Evolutionary conservation across 179 eudicot species (phyloP).

Genomic region (Spergularia azorica): DNA sequence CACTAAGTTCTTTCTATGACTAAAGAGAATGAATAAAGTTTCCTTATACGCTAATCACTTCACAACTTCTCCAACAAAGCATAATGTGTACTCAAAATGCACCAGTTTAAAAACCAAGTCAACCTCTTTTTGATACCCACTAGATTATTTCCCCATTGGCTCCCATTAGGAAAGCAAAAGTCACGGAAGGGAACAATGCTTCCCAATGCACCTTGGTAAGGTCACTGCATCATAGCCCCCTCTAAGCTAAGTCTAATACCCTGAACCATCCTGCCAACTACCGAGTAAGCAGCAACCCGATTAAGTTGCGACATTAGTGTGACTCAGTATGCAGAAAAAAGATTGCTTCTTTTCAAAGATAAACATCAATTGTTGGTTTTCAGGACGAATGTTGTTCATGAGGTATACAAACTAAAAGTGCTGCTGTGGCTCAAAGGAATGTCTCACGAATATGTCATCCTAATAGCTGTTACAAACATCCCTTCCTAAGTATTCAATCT

Average conservation of each 20-base stretch:
- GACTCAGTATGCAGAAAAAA: too few species aligned
- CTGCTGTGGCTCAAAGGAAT: not conserved
- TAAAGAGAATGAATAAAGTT: not conserved
- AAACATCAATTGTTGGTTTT: too few species aligned
- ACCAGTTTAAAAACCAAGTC: constrained; percentile 9
- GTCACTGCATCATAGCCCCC: not conserved
- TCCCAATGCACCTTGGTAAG: not conserved
- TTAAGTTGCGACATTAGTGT: not conserved
- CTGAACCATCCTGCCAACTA: not conserved
- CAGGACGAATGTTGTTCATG: not conserved
- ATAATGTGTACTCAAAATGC: not conserved
- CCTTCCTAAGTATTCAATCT: not conserved
- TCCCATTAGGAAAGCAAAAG: not conserved
- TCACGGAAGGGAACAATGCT: not conserved
- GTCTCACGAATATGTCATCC: not conserved
- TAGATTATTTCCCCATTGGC: not conserved
- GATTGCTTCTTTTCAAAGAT: too few species aligned
- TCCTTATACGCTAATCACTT: not conserved
- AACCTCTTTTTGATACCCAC: not conserved
- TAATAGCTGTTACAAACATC: not conserved
- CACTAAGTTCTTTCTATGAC: not conserved
- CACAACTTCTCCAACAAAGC: not conserved
- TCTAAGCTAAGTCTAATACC: too few species aligned
- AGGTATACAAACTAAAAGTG: not conserved
- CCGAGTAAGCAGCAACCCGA: not conserved